Conservation (phyloP, 2,329 filamentous ascomycete genomes). For the Penicillium paneum region DNA sequence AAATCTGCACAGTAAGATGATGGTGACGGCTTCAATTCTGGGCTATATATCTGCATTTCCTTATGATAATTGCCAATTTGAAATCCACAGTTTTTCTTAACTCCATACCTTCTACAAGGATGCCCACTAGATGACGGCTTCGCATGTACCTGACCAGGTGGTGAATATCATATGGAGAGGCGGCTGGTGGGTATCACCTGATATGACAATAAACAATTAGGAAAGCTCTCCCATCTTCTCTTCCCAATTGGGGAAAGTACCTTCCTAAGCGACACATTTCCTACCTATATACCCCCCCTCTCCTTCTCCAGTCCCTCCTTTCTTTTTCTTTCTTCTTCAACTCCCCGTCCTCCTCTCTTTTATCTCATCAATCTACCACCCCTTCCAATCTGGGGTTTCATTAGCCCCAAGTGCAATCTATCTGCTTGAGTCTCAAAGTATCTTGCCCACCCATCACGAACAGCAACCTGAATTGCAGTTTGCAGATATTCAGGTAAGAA, state of each 20-base stretch:
- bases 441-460: background rate
- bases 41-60: background rate
- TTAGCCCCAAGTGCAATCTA: background rate
- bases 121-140: background rate
- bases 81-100: background rate
- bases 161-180: background rate
- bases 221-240: background rate
- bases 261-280: background rate
- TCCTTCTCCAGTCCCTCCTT: background rate
- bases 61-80: background rate
- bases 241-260: background rate
- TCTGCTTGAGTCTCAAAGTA: background rate
- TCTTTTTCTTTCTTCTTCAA: background rate
- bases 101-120: background rate
- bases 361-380: background rate
- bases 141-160: background rate
- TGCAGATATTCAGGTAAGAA: background rate
- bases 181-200: background rate
- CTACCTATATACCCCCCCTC: background rate
- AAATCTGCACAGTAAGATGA: no score
- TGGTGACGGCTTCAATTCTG: background rate
- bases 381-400: background rate
- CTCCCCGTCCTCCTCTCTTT: background rate
- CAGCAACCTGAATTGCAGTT: background rate
- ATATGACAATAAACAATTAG: background rate